Percentiles rank a stretch among this genome's conserved stretches.
phyloP scores from a whole-genome alignment of 257 asterid species.

The Ajuga chamaepitys region DNA sequence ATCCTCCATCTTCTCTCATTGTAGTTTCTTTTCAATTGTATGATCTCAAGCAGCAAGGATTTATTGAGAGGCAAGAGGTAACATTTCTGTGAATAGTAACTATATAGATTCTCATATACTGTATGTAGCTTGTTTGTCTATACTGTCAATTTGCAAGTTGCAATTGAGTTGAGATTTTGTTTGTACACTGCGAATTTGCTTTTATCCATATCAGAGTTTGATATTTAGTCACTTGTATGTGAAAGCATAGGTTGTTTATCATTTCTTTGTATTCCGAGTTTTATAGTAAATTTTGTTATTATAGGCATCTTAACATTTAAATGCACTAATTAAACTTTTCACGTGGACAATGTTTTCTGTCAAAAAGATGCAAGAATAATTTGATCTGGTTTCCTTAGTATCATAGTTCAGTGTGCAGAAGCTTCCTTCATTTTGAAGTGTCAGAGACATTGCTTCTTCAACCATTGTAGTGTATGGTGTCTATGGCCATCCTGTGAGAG shows the following conservation, averaged over 20 bases:
- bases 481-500: background rate
- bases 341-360: background rate
- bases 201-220: background rate
- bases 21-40: slow-evolving; percentile 97
- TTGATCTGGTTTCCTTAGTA: background rate
- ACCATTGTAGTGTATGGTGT: background rate
- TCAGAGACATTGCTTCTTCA: background rate
- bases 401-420: background rate
- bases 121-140: background rate
- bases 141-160: background rate
- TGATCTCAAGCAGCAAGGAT: slow-evolving; percentile 99
- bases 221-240: background rate
- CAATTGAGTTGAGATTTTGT: background rate
- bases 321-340: background rate
- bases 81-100: too few relatives aligned
- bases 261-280: background rate
- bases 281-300: background rate
- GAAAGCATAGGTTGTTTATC: background rate
- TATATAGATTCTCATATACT: too few relatives aligned
- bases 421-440: background rate
- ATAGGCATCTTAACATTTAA: background rate
- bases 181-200: background rate
- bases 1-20: slow-evolving; percentile 10
- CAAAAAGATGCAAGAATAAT: background rate
- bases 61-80: slow-evolving; percentile 99